phyloP scores from a whole-genome alignment of 2,329 filamentous ascomycete genomes.

The Thermomyces lanuginosus region DNA sequence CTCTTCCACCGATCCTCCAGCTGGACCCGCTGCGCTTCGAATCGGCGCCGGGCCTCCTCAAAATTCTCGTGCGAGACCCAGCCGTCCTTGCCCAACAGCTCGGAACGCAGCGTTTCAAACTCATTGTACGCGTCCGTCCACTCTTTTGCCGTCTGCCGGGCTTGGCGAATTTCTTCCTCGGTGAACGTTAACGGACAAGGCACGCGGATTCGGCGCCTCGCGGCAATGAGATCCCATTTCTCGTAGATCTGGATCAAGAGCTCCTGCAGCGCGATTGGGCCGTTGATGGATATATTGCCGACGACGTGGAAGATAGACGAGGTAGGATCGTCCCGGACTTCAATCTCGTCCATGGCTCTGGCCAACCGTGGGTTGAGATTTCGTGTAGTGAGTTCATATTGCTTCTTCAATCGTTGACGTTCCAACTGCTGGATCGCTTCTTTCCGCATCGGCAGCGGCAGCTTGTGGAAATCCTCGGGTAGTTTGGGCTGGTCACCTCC shows the following conservation, averaged over 20 bases:
- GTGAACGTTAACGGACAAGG: constrained; percentile 11
- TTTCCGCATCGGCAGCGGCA: constrained; percentile 8
- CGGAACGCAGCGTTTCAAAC: constrained; percentile 8
- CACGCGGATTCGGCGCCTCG: constrained; percentile 4
- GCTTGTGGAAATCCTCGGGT: constrained; percentile 11
- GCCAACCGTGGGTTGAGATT: constrained; percentile 11
- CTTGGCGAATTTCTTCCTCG: constrained; percentile 8
- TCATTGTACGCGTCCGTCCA: constrained; percentile 11
- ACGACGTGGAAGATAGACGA: constrained; percentile 11
- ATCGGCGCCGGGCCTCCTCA: constrained; percentile 9
- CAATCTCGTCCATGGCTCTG: constrained; percentile 10
- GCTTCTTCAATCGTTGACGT: constrained; percentile 10
- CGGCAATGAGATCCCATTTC: constrained; percentile 10
- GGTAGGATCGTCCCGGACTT: constrained; percentile 9
- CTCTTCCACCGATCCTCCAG: too few relatives aligned
- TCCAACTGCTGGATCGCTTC: constrained; percentile 5
- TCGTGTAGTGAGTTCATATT: constrained; percentile 11
- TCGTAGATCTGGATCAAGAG: constrained; percentile 13
- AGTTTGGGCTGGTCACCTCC: constrained; percentile 12
- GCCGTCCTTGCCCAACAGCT: constrained; percentile 11
- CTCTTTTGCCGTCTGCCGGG: constrained; percentile 7
- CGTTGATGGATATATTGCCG: constrained; percentile 8
- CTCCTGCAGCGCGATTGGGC: constrained; percentile 10
- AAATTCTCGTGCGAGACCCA: constrained; percentile 14
- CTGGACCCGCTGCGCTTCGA: constrained; percentile 7